Conservation (phyloP, 2,329 filamentous ascomycete genomes). For the Fusarium sp. region DNA sequence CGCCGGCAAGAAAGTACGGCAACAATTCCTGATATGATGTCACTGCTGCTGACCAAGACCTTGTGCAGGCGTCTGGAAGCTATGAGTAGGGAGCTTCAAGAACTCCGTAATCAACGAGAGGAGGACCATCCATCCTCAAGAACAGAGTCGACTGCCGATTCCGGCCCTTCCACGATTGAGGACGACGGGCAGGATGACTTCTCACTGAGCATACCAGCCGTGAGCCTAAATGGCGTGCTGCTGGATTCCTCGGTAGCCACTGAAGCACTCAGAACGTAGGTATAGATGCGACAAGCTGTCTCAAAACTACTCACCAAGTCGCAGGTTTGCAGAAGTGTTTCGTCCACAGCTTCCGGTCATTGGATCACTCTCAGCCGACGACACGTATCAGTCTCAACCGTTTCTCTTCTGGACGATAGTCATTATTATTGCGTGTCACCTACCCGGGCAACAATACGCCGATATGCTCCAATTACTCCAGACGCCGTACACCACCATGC, state of each 20-base stretch:
- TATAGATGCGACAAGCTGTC: fast-evolving
- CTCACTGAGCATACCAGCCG: neutral
- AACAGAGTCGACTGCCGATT: constrained; percentile 9
- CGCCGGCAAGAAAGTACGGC: constrained; percentile 31
- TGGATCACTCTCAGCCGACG: constrained; percentile 1
- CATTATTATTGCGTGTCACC: constrained; percentile 14
- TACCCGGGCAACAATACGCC: neutral
- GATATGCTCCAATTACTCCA: constrained; percentile 4
- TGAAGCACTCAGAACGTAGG: constrained; percentile 26
- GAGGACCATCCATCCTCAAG: neutral
- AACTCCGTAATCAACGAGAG: constrained; percentile 28
- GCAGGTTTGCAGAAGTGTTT: constrained; percentile 31
- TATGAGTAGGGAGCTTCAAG: constrained; percentile 36
- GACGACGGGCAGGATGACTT: constrained; percentile 22
- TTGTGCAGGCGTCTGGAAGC: constrained; percentile 27
- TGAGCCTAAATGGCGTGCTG: constrained; percentile 8
- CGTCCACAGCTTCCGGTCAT: constrained; percentile 31
- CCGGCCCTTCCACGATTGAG: neutral
- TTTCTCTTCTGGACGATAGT: constrained; percentile 39
- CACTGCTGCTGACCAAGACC: neutral
- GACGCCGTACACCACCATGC: constrained; percentile 9
- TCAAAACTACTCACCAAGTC: neutral
- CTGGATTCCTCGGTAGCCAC: constrained; percentile 10
- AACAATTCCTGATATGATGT: neutral
- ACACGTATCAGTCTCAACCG: constrained; percentile 8